Evolutionary conservation across 2,329 filamentous ascomycete species (phyloP).

Genomic region (Aspergillus japonicus): DNA sequence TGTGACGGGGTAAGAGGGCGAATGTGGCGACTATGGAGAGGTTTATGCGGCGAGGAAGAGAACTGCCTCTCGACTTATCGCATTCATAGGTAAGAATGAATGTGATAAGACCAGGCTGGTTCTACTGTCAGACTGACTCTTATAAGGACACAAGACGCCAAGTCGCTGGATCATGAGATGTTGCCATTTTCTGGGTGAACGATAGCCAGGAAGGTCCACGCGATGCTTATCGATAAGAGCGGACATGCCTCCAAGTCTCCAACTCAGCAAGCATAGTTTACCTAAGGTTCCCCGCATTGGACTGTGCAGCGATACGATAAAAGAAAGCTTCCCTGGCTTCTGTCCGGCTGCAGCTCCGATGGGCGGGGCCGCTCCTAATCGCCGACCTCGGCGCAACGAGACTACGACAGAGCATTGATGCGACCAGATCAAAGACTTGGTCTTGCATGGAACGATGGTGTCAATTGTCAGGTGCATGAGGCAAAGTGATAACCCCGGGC

Average conservation of each 20-base stretch:
- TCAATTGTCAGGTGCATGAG: neutral
- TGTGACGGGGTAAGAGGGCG: neutral
- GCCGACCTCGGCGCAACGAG: neutral
- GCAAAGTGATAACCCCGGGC: neutral
- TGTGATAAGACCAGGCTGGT: neutral
- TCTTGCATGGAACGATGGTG: too few relatives aligned
- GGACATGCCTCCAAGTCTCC: neutral
- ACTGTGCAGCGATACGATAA: neutral
- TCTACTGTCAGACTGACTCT: neutral
- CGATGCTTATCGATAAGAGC: constrained; percentile 5
- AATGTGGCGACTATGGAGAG: neutral
- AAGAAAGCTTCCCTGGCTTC: neutral
- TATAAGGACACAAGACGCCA: neutral
- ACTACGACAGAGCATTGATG: neutral
- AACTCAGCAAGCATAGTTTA: neutral
- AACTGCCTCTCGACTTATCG: neutral
- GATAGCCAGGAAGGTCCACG: constrained; percentile 8
- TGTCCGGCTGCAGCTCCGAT: too few relatives aligned
- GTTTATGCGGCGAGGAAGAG: neutral
- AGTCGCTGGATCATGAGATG: constrained; percentile 3
- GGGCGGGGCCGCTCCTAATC: neutral
- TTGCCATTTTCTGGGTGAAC: neutral
- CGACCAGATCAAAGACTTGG: too few relatives aligned
- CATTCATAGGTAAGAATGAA: neutral
- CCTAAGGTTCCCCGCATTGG: neutral